Conservation (phyloP, 805 yeast genomes). For the Candida insectalens region DNA sequence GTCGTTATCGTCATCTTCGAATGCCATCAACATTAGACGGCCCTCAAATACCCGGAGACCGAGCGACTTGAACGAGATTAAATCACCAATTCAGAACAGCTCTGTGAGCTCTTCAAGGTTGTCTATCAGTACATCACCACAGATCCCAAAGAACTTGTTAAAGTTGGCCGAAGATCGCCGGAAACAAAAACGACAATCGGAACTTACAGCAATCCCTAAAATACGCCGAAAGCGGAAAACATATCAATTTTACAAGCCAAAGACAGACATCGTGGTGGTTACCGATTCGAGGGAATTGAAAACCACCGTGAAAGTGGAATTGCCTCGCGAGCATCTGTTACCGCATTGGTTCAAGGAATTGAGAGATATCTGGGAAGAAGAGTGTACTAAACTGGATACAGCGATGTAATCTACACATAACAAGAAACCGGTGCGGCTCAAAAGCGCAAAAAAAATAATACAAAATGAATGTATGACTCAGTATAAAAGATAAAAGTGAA, state of each 20-base stretch:
- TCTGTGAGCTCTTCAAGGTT: constrained; percentile 25
- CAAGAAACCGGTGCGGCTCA: background rate
- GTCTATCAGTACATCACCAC: constrained; percentile 56
- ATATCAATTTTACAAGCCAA: constrained; percentile 33
- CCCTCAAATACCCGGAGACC: constrained; percentile 1
- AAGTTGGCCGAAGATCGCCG: constrained; percentile 42
- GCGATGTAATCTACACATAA: too few species aligned
- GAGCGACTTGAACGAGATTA: background rate
- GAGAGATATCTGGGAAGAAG: constrained; percentile 58
- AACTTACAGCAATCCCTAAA: background rate
- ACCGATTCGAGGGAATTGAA: constrained; percentile 27
- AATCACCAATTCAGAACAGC: constrained; percentile 1
- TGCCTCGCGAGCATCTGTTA: constrained; percentile 56
- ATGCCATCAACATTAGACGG: constrained; percentile 4
- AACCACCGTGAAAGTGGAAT: constrained; percentile 29
- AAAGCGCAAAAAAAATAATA: background rate
- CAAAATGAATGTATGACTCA: background rate
- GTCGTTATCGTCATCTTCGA: background rate
- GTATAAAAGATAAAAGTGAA: background rate
- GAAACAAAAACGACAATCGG: constrained; percentile 22
- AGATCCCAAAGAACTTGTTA: constrained; percentile 53
- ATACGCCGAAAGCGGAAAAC: constrained; percentile 2
- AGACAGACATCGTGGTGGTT: constrained; percentile 17
- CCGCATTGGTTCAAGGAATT: constrained; percentile 70
- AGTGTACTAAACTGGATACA: too few species aligned